Percentiles rank a stretch among this genome's conserved stretches.
These are phyloP conservation scores for Ceratocystis diversiconidia DNA, from an alignment of 2,329 filamentous ascomycete genomes.

Conservation along the genomic window DNA sequence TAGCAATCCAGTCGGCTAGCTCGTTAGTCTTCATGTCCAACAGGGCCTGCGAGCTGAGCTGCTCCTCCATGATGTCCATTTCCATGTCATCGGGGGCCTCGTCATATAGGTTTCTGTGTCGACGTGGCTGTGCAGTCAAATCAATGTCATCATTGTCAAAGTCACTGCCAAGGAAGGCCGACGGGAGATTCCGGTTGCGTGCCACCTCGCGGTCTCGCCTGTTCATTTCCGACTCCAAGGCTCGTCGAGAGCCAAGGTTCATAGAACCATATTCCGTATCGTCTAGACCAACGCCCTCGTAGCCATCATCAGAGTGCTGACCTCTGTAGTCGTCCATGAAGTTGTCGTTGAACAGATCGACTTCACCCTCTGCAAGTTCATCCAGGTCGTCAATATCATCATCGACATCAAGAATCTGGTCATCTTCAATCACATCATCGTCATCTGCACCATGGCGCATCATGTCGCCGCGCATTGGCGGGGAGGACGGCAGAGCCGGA, in stretches of 20 bases:
- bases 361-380: slow-evolving; percentile 66
- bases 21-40: slow-evolving; percentile 87
- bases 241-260: slow-evolving; percentile 50
- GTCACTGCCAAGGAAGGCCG: slow-evolving; percentile 63
- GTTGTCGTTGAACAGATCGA: slow-evolving; percentile 63
- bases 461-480: slow-evolving; percentile 46
- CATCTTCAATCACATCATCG: slow-evolving; percentile 58
- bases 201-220: slow-evolving; percentile 59
- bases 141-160: slow-evolving; percentile 77
- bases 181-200: slow-evolving; percentile 51
- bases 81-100: slow-evolving; percentile 88
- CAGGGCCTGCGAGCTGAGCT: slow-evolving; percentile 80
- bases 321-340: slow-evolving; percentile 58
- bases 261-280: slow-evolving; percentile 61
- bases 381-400: slow-evolving; percentile 68
- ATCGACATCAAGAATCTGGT: slow-evolving; percentile 34
- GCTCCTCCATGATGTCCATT: slow-evolving; percentile 90
- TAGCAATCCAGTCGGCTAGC: slow-evolving; percentile 87
- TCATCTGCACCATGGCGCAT: slow-evolving; percentile 50
- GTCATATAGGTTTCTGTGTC: slow-evolving; percentile 80
- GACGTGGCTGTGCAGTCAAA: slow-evolving; percentile 69
- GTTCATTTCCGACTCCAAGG: slow-evolving; percentile 58
- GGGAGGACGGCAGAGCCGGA: slow-evolving; percentile 52
- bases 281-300: slow-evolving; percentile 59
- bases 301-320: slow-evolving; percentile 45